Evolutionary conservation across 495 filamentous ascomycete genomes (phyloP), one percentile per base, ranked within the genome.

Genomic region (Aspergillus avenaceus): DNA sequence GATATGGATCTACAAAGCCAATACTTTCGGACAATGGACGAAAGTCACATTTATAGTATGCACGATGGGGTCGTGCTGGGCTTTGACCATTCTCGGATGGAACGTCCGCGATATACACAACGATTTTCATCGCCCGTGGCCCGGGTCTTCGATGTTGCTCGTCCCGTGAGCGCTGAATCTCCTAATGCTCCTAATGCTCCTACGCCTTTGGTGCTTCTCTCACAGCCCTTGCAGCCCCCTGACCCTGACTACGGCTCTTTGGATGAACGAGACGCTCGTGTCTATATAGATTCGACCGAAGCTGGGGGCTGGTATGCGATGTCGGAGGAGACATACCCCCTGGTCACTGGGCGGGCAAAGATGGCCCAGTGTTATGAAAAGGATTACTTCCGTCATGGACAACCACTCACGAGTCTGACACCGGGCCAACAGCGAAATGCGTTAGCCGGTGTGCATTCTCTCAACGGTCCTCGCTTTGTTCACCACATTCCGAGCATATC

Each of bases 301-400:
- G 75, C 76, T 29, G 91, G 90, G 29, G 85, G 88, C 50, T 97
- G 91, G 90, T 98, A 92, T 67, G 93, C 91, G 14, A 80, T 98
- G 67, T 96, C 93, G 0, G 92, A 95, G 44, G 80, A 67, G 47
- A 85, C 82, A 4, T 98, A 96, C 58, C 93, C 93, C 7, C 64
- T 88, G 7, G 86, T 92, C 18, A 84, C 90, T 8, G 81, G 87
- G 19, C 80, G 83, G 5, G 84, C 85, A 4, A 66, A 74, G 50
- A 69, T 73, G 50, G 91, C 91, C 1, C 74, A 77, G 45, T 83
- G 82, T 54, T 83, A 85, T 51, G 74, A 74, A 31, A 73, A 78
- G 42, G 85, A 85, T 32, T 83, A 79, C 49, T 70, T 70, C 55
- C 72, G 60, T 32, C 56, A 55, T 56, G 71, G 67, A 8, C 70